Percentiles rank a stretch among this genome's conserved stretches.
These are phyloP conservation scores for Lactarius hatsudake DNA, from an alignment of 768 basidiomycete species.

Conservation along the genomic window DNA sequence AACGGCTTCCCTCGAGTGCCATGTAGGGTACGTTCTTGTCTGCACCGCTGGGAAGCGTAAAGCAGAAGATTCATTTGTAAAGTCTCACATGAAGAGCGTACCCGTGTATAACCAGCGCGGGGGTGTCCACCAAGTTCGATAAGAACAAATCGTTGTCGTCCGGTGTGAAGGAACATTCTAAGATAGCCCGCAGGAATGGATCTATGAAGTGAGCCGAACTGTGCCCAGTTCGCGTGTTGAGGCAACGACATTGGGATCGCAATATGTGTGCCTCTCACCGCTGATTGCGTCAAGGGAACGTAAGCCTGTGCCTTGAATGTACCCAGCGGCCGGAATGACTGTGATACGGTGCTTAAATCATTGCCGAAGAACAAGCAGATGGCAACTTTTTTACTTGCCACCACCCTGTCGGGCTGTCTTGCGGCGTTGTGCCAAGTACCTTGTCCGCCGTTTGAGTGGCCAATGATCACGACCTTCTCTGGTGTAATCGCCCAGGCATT, in stretches of 20 bases:
- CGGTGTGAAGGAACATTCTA: slow-evolving; percentile 70
- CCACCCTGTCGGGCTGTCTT: slow-evolving; percentile 71
- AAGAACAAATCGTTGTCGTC: slow-evolving; percentile 89
- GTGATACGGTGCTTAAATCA: neutral
- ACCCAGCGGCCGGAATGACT: slow-evolving; percentile 79
- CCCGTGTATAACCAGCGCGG: slow-evolving; percentile 80
- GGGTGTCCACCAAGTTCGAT: slow-evolving; percentile 68
- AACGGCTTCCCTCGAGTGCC: slow-evolving; percentile 73
- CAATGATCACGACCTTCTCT: slow-evolving; percentile 60
- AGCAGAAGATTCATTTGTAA: neutral
- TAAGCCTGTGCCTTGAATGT: slow-evolving; percentile 89
- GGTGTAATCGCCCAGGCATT: slow-evolving; percentile 39
- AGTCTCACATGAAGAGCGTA: slow-evolving; percentile 34
- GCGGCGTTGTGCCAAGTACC: slow-evolving; percentile 80
- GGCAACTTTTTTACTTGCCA: slow-evolving; percentile 47
- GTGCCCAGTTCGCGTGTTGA: slow-evolving; percentile 1
- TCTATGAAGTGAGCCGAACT: slow-evolving; percentile 78
- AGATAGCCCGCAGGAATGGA: slow-evolving; percentile 64
- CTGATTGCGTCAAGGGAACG: slow-evolving; percentile 66
- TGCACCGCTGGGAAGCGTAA: slow-evolving; percentile 47
- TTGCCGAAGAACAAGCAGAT: slow-evolving; percentile 8
- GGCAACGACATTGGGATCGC: neutral
- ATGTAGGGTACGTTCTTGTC: slow-evolving; percentile 88
- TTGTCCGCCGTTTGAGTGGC: slow-evolving; percentile 94
- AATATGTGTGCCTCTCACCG: slow-evolving; percentile 38